These are phyloP conservation scores for Termitomyces sp. DNA, from an alignment of 768 basidiomycete genomes.

Conservation along the genomic window DNA sequence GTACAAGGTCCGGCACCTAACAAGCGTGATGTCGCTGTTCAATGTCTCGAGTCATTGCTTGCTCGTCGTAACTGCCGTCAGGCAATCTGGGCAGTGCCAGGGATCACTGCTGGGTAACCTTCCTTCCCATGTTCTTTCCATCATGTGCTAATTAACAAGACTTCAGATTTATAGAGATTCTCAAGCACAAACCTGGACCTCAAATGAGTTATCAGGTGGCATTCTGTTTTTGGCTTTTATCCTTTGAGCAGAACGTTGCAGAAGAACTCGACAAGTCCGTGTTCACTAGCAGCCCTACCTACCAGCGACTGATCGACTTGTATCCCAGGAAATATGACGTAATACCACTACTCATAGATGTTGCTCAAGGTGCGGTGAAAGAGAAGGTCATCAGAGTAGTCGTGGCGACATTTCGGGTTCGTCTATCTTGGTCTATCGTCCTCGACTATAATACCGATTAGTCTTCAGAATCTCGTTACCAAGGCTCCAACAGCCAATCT, in stretches of 20 bases:
- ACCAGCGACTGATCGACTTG: not conserved
- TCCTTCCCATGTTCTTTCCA: not conserved
- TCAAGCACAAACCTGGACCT: constrained; percentile 75
- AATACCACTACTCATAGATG: constrained; percentile 75
- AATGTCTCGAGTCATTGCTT: constrained; percentile 82
- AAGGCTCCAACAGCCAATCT: constrained; percentile 87
- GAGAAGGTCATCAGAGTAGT: constrained; percentile 96
- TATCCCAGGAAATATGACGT: constrained; percentile 76
- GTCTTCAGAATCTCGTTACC: constrained; percentile 72
- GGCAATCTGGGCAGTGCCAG: constrained; percentile 73
- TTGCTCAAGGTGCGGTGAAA: constrained; percentile 87
- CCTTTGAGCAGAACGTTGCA: constrained; percentile 84
- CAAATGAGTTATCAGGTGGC: constrained; percentile 96
- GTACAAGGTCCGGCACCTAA: constrained; percentile 55
- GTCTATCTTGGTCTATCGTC: not conserved
- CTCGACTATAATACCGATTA: not conserved
- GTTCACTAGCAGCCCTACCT: not conserved
- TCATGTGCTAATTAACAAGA: not conserved
- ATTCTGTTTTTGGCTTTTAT: constrained; percentile 90
- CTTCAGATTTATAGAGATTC: constrained; percentile 71
- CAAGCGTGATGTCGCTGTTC: constrained; percentile 85
- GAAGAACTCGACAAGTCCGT: constrained; percentile 82
- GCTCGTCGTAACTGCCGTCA: constrained; percentile 75
- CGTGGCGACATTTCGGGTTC: constrained; percentile 83
- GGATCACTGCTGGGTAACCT: constrained; percentile 61